Percentiles rank a stretch among this genome's conserved stretches.
Evolutionary conservation across 1,284 basidiomycete species (phyloP).

Genomic region (Moesziomyces globuligerus): DNA sequence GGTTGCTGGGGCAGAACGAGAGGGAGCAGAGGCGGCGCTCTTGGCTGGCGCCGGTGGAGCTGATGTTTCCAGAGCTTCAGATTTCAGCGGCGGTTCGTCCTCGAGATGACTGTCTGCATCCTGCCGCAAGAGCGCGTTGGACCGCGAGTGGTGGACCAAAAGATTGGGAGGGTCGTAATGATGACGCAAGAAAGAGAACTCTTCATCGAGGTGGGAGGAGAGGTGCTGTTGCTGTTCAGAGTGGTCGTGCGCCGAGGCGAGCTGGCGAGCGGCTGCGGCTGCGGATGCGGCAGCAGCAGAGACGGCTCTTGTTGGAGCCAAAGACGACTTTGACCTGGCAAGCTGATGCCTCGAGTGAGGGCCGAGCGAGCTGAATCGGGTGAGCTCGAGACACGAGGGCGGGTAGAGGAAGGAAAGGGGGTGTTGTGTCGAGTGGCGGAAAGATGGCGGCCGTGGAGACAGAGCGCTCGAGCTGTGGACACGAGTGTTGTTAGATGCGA

Average conservation of each 20-base stretch:
- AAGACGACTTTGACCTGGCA: slow-evolving; percentile 22
- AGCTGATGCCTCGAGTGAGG: neutral
- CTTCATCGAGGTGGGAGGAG: slow-evolving; percentile 3
- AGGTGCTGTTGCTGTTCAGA: slow-evolving; percentile 10
- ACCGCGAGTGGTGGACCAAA: slow-evolving; percentile 13
- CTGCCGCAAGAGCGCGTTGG: slow-evolving; percentile 10
- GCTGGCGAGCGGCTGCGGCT: slow-evolving; percentile 14
- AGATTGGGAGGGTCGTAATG: slow-evolving; percentile 20
- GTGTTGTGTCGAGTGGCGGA: neutral
- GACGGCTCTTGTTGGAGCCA: slow-evolving; percentile 23
- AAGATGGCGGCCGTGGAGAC: neutral
- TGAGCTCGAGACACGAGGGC: slow-evolving; percentile 25
- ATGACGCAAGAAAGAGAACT: slow-evolving; percentile 28
- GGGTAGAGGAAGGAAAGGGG: slow-evolving; percentile 39
- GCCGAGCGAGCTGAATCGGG: neutral
- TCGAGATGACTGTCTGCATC: slow-evolving; percentile 24
- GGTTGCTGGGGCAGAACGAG: neutral
- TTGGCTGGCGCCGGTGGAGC: neutral
- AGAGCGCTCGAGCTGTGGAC: neutral
- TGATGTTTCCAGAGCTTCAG: neutral
- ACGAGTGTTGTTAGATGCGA: no score
- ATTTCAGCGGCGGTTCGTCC: neutral
- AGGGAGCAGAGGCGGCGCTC: slow-evolving; percentile 1
- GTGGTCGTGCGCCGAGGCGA: slow-evolving; percentile 8
- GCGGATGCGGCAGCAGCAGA: slow-evolving; percentile 11